Evolutionary conservation across 2,329 filamentous ascomycete genomes (phyloP).

Genomic region (Juglanconis sp.): DNA sequence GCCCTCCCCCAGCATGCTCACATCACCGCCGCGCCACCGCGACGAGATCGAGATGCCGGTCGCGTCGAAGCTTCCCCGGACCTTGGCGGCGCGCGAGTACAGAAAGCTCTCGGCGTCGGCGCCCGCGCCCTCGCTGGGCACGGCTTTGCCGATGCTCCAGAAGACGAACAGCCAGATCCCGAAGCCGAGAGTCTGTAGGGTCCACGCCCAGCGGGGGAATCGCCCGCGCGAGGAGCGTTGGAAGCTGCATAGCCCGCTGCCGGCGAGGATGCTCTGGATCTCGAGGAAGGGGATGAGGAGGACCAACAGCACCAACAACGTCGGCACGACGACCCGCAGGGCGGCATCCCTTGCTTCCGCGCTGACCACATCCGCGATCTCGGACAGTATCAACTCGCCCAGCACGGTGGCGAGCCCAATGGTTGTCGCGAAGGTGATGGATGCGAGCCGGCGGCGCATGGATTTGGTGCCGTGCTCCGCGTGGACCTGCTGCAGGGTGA

Average conservation of each 20-base stretch:
- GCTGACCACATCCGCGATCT: constrained; percentile 75
- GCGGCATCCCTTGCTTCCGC: constrained; percentile 64
- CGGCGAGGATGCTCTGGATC: constrained; percentile 61
- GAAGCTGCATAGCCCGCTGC: constrained; percentile 59
- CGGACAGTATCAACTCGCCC: constrained; percentile 77
- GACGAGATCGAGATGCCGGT: constrained; percentile 27
- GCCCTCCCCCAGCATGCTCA: constrained; percentile 9
- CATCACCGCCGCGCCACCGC: constrained; percentile 19
- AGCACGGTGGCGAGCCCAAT: constrained; percentile 75
- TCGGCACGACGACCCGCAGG: constrained; percentile 66
- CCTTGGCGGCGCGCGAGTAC: constrained; percentile 21
- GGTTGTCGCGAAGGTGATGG: constrained; percentile 70
- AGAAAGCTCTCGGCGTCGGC: constrained; percentile 20
- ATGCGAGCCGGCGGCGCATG: constrained; percentile 49
- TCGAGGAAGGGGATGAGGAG: constrained; percentile 76
- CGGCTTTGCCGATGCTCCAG: constrained; percentile 69
- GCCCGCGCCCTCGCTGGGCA: constrained; percentile 39
- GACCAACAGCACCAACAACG: constrained; percentile 69
- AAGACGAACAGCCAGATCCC: constrained; percentile 68
- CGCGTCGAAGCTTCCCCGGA: constrained; percentile 29
- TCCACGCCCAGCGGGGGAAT: constrained; percentile 60
- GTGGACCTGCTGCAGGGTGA: constrained; percentile 55
- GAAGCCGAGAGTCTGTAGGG: constrained; percentile 61
- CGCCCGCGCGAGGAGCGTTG: constrained; percentile 54
- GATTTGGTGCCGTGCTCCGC: constrained; percentile 55